These are phyloP conservation scores for Chamaecyparis obtusa DNA, from an alignment of 75 land plant genomes.

Conservation along the genomic window DNA sequence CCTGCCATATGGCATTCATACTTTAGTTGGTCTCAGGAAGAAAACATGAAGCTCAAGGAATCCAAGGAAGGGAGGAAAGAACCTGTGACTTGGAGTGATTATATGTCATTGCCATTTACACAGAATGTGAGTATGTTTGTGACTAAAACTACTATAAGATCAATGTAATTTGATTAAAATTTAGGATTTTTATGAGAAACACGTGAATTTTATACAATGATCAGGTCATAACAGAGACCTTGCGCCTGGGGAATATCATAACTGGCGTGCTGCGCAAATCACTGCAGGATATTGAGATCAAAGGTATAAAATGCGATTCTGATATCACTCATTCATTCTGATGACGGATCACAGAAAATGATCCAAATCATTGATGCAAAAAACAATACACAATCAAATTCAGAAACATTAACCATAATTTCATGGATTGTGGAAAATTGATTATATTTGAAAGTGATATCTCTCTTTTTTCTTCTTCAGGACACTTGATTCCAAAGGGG, in stretches of 20 bases:
- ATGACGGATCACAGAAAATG: too few species aligned
- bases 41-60: conserved; percentile 62
- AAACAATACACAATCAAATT: too few species aligned
- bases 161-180: not conserved
- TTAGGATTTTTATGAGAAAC: not conserved
- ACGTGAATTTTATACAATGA: not conserved
- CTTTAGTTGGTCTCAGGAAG: conserved; percentile 28
- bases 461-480: conserved; percentile 23
- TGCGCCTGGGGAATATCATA: conserved; percentile 75
- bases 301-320: conserved; percentile 27
- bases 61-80: conserved; percentile 27
- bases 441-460: too few species aligned
- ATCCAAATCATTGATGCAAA: too few species aligned
- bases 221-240: conserved; percentile 86
- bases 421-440: too few species aligned
- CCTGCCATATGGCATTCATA: not conserved
- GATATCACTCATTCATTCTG: too few species aligned
- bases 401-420: too few species aligned
- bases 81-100: conserved; percentile 61
- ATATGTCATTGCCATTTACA: conserved; percentile 68
- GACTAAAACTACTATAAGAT: not conserved
- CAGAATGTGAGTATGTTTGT: conserved; percentile 51
- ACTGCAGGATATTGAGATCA: conserved; percentile 63
- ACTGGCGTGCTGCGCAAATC: conserved; percentile 67
- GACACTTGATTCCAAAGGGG: conserved; percentile 69